Evolutionary conservation across 2,329 filamentous ascomycete species (phyloP), one percentile per base, ranked within the genome.

Genomic region (Arthrobotrys pseudoclavata): DNA sequence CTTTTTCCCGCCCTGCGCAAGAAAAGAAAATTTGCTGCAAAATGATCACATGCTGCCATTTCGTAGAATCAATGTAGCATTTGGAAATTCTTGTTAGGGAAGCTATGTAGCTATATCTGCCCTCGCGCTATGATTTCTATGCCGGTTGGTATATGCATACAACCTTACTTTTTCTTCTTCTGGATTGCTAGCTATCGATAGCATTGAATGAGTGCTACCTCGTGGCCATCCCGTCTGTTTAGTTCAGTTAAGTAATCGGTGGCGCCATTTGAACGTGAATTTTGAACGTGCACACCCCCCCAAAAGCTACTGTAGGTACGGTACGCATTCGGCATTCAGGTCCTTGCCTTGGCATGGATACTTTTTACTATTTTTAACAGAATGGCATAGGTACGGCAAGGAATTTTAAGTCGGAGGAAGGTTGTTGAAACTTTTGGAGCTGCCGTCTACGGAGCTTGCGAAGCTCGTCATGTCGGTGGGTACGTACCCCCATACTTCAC

Each of bases 311-410:
- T 53, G 50, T 53, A 53, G 52, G 52, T 29, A 34, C 22, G 15
- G n/a, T 26, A 42, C 34, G 5, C 18, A 60, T 42, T n/a, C 55
- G 55, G 34, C 34, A 60, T 42, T 42, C 55, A 34, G 55, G 55
- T 60, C 55, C 55, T 57, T 22, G 29, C 31, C 52, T 57, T 57
- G 31, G 31, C 26, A 29, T 22, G 7, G 7, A 29, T 48, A 48
- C 20, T 48, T 22, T 48, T 37, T 31, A 26, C 69, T 72, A 72
- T 72, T 72, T 72, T 72, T 72, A 72, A 66, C 37, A 60, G 42
- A 60, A 60, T 42, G 18, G 55, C 31, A 60, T 45, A 20, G n/a
- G 2, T 18, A 24, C 10, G 47, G 22, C 6, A 50, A 50, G 10
- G 45, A 12, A 22, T 50, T 24, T 40, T 24, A 20, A 42, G 24